These are phyloP conservation scores for Pseudopediastrum boryanum DNA, from an alignment of 139 green algal species.

Conservation along the genomic window DNA sequence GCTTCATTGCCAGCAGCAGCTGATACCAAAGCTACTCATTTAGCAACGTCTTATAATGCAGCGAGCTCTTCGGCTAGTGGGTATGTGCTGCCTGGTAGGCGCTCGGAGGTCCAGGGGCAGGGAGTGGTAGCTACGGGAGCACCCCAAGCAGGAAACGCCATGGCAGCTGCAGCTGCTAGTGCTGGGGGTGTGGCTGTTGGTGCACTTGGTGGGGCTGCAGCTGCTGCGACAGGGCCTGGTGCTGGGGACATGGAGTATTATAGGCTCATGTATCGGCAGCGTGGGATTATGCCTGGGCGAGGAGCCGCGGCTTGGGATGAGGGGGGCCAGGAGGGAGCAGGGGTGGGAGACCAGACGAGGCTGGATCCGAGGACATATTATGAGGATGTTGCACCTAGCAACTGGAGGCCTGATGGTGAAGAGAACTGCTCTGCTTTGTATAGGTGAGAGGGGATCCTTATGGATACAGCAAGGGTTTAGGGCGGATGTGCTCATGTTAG, in stretches of 20 bases:
- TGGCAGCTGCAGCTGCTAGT: conserved; percentile 1
- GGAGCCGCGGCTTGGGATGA: background rate
- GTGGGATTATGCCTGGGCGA: background rate
- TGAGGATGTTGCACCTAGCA: conserved; percentile 14
- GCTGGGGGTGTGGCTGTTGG: background rate
- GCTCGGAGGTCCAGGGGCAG: too few relatives aligned
- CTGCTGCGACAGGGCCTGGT: background rate
- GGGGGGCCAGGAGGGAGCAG: background rate
- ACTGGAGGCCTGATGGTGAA: conserved; percentile 8
- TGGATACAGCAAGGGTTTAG: background rate
- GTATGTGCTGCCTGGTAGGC: too few relatives aligned
- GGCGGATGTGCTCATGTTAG: background rate
- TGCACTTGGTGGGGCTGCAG: background rate
- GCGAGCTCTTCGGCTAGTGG: too few relatives aligned
- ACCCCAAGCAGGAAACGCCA: too few relatives aligned
- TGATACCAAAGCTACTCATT: too few relatives aligned
- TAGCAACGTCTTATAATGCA: too few relatives aligned
- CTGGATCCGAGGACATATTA: conserved; percentile 21
- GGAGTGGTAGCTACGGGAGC: too few relatives aligned
- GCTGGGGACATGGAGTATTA: background rate
- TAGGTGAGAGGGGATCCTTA: conserved; percentile 2
- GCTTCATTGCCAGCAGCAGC: too few relatives aligned
- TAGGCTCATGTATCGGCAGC: background rate
- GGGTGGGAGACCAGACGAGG: background rate
- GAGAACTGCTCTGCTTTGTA: conserved; percentile 27